A percentile compares a stretch with the other conserved stretches of the same genome.
phyloP scores from a whole-genome alignment of 257 asterid genomes.

The Coffea canephora region DNA sequence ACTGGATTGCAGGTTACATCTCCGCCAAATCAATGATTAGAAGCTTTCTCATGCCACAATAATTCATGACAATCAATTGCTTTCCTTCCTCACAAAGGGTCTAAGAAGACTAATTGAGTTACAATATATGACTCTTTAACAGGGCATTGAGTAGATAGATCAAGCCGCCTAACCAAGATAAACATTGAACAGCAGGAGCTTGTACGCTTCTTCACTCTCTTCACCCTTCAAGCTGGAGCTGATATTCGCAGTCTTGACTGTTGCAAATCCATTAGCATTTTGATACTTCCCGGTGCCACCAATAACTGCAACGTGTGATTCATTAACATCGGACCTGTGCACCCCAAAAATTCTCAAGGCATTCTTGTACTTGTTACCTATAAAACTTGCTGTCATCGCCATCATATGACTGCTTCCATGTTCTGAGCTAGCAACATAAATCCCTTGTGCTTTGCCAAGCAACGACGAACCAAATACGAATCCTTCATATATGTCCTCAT shows the following conservation, averaged over 20 bases:
- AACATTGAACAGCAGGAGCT: constrained; percentile 24
- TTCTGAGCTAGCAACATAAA: constrained; percentile 68
- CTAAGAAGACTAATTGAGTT: background rate
- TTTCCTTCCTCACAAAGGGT: background rate
- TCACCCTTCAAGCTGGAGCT: constrained; percentile 9
- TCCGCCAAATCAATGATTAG: background rate
- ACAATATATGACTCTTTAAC: background rate
- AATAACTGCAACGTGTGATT: constrained; percentile 71
- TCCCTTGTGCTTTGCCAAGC: constrained; percentile 69
- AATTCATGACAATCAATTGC: background rate
- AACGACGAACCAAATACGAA: constrained; percentile 49
- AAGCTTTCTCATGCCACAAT: background rate
- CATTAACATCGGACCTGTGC: constrained; percentile 45
- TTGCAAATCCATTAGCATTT: constrained; percentile 70
- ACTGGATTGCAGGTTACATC: background rate
- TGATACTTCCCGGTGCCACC: constrained; percentile 72
- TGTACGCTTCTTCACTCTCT: constrained; percentile 12
- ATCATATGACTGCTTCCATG: constrained; percentile 69
- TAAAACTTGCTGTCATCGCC: constrained; percentile 68
- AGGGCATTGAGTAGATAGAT: background rate
- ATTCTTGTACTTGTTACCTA: constrained; percentile 51
- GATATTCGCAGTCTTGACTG: constrained; percentile 23
- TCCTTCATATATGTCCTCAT: constrained; percentile 55
- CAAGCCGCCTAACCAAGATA: constrained; percentile 16
- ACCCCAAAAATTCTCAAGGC: constrained; percentile 65